Percentiles rank a stretch among this genome's conserved stretches.
Conservation (phyloP, 208 protist genomes). For the Crithidia brevicula region DNA sequence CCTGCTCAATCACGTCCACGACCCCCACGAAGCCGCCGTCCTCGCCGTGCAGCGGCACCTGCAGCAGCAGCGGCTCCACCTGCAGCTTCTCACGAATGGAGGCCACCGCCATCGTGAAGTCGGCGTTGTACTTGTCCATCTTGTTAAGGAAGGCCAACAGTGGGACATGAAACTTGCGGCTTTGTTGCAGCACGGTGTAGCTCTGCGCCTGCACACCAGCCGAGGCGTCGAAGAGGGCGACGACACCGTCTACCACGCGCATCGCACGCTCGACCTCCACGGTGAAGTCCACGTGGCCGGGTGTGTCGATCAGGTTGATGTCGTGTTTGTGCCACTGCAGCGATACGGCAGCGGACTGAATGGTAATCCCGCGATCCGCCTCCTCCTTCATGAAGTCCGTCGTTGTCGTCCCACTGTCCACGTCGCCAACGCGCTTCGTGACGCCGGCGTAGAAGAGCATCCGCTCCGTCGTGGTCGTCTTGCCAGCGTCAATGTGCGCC, state of each 20-base stretch:
- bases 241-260: slow-evolving; percentile 97
- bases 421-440: slow-evolving; percentile 88
- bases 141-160: slow-evolving; percentile 95
- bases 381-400: slow-evolving; percentile 98
- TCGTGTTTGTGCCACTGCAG: slow-evolving; percentile 84
- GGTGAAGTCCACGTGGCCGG: slow-evolving; percentile 97
- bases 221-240: slow-evolving; percentile 96
- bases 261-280: slow-evolving; percentile 97
- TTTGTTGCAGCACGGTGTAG: slow-evolving; percentile 91
- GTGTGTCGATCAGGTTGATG: slow-evolving; percentile 97
- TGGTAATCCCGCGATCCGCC: slow-evolving; percentile 97
- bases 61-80: slow-evolving; percentile 86
- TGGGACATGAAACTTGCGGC: slow-evolving; percentile 82
- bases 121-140: slow-evolving; percentile 95
- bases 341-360: slow-evolving; percentile 94
- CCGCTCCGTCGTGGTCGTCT: slow-evolving; percentile 96
- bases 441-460: slow-evolving; percentile 95
- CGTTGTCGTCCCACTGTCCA: slow-evolving; percentile 96
- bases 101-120: slow-evolving; percentile 68
- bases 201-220: slow-evolving; percentile 95
- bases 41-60: slow-evolving; percentile 83
- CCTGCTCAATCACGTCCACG: slow-evolving; percentile 87
- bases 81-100: slow-evolving; percentile 84
- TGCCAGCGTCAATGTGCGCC: slow-evolving; percentile 96
- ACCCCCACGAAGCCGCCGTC: slow-evolving; percentile 85